phyloP scores from a whole-genome alignment of 164 flowering plant species.

The Annona squamosa region DNA sequence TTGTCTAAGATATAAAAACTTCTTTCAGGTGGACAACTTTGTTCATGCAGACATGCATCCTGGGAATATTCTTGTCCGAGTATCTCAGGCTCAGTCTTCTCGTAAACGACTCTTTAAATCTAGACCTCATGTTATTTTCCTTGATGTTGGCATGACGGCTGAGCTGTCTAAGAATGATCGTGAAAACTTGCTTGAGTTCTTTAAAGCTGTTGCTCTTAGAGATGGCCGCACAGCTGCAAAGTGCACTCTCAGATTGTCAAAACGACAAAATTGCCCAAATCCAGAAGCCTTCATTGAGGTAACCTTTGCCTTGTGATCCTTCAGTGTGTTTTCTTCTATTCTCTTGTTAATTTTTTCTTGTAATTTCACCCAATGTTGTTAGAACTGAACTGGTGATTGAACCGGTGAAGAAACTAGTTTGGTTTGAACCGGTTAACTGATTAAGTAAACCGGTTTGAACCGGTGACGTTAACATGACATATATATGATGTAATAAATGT shows the following conservation, averaged over 20 bases:
- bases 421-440: too few relatives aligned
- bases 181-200: conserved; percentile 19
- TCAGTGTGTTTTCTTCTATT: background rate
- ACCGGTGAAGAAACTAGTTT: too few relatives aligned
- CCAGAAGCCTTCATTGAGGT: conserved; percentile 24
- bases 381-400: too few relatives aligned
- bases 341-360: background rate
- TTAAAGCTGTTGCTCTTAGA: conserved; percentile 21
- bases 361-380: background rate
- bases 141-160: conserved; percentile 26
- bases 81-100: conserved; percentile 18
- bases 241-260: conserved; percentile 20
- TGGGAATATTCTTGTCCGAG: conserved; percentile 80
- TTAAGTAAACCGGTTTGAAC: too few relatives aligned
- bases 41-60: conserved; percentile 97
- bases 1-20: conserved; percentile 1
- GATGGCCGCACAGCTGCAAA: conserved; percentile 23
- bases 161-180: conserved; percentile 21
- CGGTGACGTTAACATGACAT: too few relatives aligned
- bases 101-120: conserved; percentile 17
- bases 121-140: conserved; percentile 21
- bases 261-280: conserved; percentile 21
- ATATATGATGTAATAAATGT: too few relatives aligned
- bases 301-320: background rate
- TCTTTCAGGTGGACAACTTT: conserved; percentile 83